phyloP scores from a whole-genome alignment of 257 asterid species.

The Solanum etuberosum region DNA sequence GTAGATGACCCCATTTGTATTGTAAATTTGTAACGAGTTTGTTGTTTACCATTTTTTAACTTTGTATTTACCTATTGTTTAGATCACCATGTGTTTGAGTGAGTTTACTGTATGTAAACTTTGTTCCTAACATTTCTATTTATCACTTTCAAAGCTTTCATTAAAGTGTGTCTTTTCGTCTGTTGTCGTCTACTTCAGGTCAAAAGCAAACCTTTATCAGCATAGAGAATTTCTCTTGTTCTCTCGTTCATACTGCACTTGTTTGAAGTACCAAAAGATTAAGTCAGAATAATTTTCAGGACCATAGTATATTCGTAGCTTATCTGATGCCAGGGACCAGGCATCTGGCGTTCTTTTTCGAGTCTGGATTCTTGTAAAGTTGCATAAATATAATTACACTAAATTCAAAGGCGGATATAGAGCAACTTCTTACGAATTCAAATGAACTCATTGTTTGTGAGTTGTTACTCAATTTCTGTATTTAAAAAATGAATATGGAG shows the following conservation, averaged over 20 bases:
- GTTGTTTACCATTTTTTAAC: background rate
- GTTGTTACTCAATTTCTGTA: background rate
- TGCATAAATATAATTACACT: background rate
- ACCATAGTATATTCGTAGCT: background rate
- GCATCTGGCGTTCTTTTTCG: background rate
- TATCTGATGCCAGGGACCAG: background rate
- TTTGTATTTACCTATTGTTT: background rate
- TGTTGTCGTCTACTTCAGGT: background rate
- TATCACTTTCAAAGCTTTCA: background rate
- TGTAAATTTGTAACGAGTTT: background rate
- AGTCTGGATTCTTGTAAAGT: background rate
- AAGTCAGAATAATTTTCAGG: background rate
- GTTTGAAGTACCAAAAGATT: background rate
- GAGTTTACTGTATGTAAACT: background rate
- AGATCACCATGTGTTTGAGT: background rate
- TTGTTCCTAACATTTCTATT: background rate
- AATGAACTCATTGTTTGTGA: background rate
- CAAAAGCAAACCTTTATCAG: background rate
- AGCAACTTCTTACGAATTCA: background rate
- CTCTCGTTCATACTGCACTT: background rate
- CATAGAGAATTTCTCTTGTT: background rate
- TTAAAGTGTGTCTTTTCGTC: background rate
- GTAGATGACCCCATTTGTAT: constrained; percentile 24
- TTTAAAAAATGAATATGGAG: background rate
- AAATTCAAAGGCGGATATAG: background rate